A percentile compares a stretch with the other conserved stretches of the same genome.
Conservation (phyloP, 202 grass and related monocot genomes). For the Alloteropsis angusta region DNA sequence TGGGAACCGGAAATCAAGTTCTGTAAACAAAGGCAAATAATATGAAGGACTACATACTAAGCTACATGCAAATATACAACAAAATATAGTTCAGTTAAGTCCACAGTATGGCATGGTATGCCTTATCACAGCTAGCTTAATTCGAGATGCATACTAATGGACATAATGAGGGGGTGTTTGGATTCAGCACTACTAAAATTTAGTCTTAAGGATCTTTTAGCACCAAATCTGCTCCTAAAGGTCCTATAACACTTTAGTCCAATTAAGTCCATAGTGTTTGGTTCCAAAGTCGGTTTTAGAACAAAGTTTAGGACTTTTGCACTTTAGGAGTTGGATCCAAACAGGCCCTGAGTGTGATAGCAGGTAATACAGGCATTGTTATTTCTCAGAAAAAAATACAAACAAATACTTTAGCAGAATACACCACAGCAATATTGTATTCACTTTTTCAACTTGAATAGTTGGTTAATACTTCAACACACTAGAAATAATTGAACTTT, state of each 20-base stretch:
- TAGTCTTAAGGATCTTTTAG: too few relatives aligned
- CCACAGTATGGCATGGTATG: neutral
- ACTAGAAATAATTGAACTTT: neutral
- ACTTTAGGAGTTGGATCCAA: too few relatives aligned
- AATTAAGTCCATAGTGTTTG: too few relatives aligned
- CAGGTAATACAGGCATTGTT: neutral
- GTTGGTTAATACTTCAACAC: neutral
- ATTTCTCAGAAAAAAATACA: neutral
- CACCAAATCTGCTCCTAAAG: too few relatives aligned
- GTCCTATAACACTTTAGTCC: too few relatives aligned
- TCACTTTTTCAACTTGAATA: neutral
- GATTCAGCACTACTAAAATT: too few relatives aligned
- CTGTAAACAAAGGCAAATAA: conserved; percentile 32
- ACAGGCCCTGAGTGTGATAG: too few relatives aligned
- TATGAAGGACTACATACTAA: neutral
- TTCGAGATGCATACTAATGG: neutral
- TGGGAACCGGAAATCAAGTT: conserved; percentile 96
- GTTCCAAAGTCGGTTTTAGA: too few relatives aligned
- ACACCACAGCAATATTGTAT: neutral
- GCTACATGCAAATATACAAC: neutral
- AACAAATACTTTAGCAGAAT: neutral
- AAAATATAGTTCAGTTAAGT: neutral
- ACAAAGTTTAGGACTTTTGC: too few relatives aligned
- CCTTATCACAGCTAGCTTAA: neutral
- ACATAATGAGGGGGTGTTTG: neutral